Percentiles rank a stretch among this genome's conserved stretches.
phyloP scores from a whole-genome alignment of 805 yeast species.

The Candida succiphila region DNA sequence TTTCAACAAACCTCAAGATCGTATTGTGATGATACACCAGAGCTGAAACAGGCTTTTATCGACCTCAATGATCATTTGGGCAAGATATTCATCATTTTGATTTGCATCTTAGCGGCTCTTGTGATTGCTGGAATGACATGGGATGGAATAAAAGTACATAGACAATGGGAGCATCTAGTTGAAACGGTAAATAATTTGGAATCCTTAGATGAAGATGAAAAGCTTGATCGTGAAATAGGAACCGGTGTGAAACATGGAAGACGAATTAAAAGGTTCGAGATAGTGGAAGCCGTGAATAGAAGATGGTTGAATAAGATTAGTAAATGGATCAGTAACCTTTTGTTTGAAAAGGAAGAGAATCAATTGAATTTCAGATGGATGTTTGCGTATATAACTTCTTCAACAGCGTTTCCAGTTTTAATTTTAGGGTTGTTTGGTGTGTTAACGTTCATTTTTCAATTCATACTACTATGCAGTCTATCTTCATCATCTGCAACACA shows the following conservation, averaged over 20 bases:
- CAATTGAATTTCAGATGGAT: too few relatives aligned
- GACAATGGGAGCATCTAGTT: constrained; percentile 37
- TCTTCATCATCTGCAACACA: constrained; percentile 4
- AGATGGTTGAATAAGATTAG: too few relatives aligned
- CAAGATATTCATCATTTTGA: constrained; percentile 26
- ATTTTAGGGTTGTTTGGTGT: constrained; percentile 50
- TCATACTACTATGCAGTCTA: constrained; percentile 26
- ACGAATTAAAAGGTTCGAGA: neutral
- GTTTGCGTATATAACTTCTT: constrained; percentile 40
- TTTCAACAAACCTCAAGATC: constrained; percentile 14
- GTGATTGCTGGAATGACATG: constrained; percentile 28
- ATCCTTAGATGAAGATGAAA: constrained; percentile 1
- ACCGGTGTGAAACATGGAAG: too few relatives aligned
- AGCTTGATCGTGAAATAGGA: neutral
- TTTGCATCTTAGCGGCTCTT: constrained; percentile 30
- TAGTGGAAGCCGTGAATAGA: constrained; percentile 6
- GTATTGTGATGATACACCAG: constrained; percentile 31
- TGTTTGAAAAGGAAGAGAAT: too few relatives aligned
- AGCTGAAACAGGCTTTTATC: constrained; percentile 29
- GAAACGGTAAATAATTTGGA: constrained; percentile 19
- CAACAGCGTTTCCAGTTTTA: constrained; percentile 39
- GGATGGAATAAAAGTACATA: constrained; percentile 32
- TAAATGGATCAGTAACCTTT: too few relatives aligned
- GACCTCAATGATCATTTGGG: constrained; percentile 22
- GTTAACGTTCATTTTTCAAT: constrained; percentile 44